Base-by-base conservation (phyloP, 1,284 basidiomycete species). In the Ceraceosorus guamensis region DNA sequence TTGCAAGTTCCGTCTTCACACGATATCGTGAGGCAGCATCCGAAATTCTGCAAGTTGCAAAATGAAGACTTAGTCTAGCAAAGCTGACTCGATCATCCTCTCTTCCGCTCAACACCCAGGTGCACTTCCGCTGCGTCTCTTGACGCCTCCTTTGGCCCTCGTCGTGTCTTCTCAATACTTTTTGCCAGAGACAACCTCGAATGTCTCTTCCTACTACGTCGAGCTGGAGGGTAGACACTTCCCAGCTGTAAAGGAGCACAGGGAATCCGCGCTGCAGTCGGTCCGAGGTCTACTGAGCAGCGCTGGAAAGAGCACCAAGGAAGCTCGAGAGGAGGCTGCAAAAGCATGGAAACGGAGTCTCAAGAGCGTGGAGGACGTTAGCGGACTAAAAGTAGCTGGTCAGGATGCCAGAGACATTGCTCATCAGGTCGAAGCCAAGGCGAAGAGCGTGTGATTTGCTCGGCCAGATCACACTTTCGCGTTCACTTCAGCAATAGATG, bases 1-100 rank as follows among this genome's bases (percentile, higher is more conserved):
- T 96, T 48, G 87, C 88, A 0, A 88, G 87, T 1, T 89, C 88
- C 55, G 86, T 96, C 66, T 76, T 95, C 55, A 84, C 87, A 0
- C 85, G 91, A 43, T 87, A 86, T 62, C 85, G 91, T 68, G 63
- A 70, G 76, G 68, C 24, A 24, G 24, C 24, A 24, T 24, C 24
- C 24, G 24, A 16, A 5, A 13, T 4, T 16, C 16, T 32, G 7
- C 14, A 11, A 50, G 7, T 11, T 11, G 33, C 48, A n/a, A 34
- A 2, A 31, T 7, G 11, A 46, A n/a, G 24, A 13, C 6, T 24
- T 46, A 8, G 10, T 46, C 45, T n/a, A n/a, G 14, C 14, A 24
- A 50, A 13, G 11, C 24, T 14, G 48, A 52, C 50, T 46, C 30
- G 32, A 11, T 30, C n/a, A 44, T 10, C 18, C 16, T 11, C 39